A percentile compares a stretch with the other conserved stretches of the same genome.
phyloP scores from a whole-genome alignment of 2,329 filamentous ascomycete genomes.

The Colletotrichum higginsianum region DNA sequence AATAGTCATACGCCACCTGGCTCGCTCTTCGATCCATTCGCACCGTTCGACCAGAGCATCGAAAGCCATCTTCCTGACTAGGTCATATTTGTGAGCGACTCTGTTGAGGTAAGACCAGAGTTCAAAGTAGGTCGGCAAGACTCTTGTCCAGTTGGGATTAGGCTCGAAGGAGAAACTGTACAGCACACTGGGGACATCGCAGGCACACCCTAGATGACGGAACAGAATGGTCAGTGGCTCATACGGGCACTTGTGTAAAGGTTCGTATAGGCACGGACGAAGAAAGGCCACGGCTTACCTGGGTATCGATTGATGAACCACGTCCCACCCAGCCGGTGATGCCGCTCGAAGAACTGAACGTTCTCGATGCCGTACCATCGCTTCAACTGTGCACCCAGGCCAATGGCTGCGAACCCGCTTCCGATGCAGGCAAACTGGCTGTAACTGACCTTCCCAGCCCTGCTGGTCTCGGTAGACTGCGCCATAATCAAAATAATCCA shows the following conservation, averaged over 20 bases:
- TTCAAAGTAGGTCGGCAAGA: conserved; percentile 70
- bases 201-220: conserved; percentile 57
- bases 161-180: conserved; percentile 75
- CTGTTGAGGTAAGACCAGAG: conserved; percentile 69
- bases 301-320: conserved; percentile 76
- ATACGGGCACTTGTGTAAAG: not conserved
- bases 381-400: conserved; percentile 71
- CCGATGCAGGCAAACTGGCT: conserved; percentile 66
- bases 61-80: conserved; percentile 56
- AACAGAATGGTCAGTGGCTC: not conserved
- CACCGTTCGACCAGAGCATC: conserved; percentile 53
- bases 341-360: conserved; percentile 72
- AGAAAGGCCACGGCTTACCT: conserved; percentile 49
- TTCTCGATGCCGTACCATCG: conserved; percentile 71
- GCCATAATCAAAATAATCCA: not conserved
- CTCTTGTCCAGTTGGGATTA: conserved; percentile 72
- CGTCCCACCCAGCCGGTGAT: conserved; percentile 72
- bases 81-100: conserved; percentile 63
- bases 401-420: conserved; percentile 74
- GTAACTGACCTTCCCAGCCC: conserved; percentile 44
- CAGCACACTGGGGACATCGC: conserved; percentile 72
- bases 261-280: too few relatives aligned
- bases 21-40: conserved; percentile 55
- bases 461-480: not conserved
- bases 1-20: conserved; percentile 53